Evolutionary conservation across 2,329 filamentous ascomycete species (phyloP).

Genomic region (Apiospora phragmitis): DNA sequence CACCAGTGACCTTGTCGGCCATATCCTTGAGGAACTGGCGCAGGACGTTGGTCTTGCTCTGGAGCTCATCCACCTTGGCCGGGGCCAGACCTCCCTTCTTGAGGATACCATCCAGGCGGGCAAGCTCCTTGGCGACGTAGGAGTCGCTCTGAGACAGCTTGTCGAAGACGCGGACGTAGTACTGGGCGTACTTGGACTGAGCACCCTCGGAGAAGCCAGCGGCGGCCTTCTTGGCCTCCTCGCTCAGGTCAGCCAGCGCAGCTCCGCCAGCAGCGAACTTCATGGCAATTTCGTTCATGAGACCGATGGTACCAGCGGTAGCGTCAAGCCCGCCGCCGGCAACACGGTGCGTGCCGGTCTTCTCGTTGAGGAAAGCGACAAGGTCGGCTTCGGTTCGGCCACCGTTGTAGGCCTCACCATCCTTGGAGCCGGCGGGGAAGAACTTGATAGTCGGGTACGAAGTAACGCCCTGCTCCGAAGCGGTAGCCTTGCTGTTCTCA

Average conservation of each 20-base stretch:
- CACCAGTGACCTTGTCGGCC: constrained; percentile 49
- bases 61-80: constrained; percentile 86
- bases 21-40: constrained; percentile 69
- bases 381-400: constrained; percentile 77
- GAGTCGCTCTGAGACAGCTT: constrained; percentile 78
- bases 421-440: constrained; percentile 83
- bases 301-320: constrained; percentile 78
- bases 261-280: constrained; percentile 66
- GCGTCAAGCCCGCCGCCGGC: constrained; percentile 78
- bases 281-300: constrained; percentile 73
- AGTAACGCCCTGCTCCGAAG: constrained; percentile 73
- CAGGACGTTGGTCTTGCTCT: constrained; percentile 84
- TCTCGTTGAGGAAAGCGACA: constrained; percentile 80
- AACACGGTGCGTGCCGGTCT: constrained; percentile 83
- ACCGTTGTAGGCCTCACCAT: constrained; percentile 70
- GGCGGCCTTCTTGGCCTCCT: constrained; percentile 72
- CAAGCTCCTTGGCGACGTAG: constrained; percentile 83
- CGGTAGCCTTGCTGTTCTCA: constrained; percentile 75
- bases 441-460: constrained; percentile 98
- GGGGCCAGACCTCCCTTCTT: constrained; percentile 83
- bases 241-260: constrained; percentile 62
- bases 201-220: constrained; percentile 61
- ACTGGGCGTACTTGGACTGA: constrained; percentile 79
- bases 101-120: constrained; percentile 76
- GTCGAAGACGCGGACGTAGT: constrained; percentile 89